Evolutionary conservation across 495 filamentous ascomycete genomes (phyloP).

Genomic region (Jackrogersella multiformis): DNA sequence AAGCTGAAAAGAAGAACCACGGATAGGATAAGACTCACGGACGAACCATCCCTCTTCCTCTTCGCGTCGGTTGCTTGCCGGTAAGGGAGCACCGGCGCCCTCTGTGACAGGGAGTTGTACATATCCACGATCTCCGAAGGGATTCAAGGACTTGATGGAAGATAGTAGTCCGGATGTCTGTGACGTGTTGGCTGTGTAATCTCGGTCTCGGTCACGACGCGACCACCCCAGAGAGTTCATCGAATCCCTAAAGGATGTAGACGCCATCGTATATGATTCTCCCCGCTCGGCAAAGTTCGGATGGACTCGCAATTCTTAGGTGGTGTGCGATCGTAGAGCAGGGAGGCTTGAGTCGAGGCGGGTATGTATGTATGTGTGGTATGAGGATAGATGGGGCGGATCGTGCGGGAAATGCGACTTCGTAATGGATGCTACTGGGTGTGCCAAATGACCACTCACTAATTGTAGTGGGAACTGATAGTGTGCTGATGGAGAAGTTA

Average conservation of each 20-base stretch:
- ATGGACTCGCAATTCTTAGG: conserved; percentile 16
- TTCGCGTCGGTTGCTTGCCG: conserved; percentile 83
- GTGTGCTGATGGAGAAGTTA: conserved; percentile 28
- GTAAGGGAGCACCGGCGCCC: conserved; percentile 83
- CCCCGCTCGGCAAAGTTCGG: conserved; percentile 4
- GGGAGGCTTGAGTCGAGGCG: conserved; percentile 25
- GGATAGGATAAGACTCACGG: conserved; percentile 71
- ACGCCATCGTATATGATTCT: conserved; percentile 71
- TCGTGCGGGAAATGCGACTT: conserved; percentile 40
- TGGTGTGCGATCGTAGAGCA: conserved; percentile 19
- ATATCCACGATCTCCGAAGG: conserved; percentile 88
- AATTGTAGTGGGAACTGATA: conserved; percentile 31
- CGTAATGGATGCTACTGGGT: conserved; percentile 43
- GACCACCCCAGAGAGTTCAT: conserved; percentile 97
- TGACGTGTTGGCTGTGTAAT: conserved; percentile 76
- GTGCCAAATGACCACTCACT: conserved; percentile 52
- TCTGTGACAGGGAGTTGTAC: conserved; percentile 89
- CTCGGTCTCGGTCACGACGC: conserved; percentile 76
- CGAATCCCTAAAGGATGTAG: conserved; percentile 87
- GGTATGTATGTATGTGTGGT: conserved; percentile 26
- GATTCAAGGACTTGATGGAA: conserved; percentile 85
- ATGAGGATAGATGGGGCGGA: conserved; percentile 47
- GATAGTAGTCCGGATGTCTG: conserved; percentile 78
- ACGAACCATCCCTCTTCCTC: conserved; percentile 97
- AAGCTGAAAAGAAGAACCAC: conserved; percentile 15